Evolutionary conservation across 768 basidiomycete species (phyloP), one percentile per base, ranked within the genome.

Genomic region (Agrocybe pediades): DNA sequence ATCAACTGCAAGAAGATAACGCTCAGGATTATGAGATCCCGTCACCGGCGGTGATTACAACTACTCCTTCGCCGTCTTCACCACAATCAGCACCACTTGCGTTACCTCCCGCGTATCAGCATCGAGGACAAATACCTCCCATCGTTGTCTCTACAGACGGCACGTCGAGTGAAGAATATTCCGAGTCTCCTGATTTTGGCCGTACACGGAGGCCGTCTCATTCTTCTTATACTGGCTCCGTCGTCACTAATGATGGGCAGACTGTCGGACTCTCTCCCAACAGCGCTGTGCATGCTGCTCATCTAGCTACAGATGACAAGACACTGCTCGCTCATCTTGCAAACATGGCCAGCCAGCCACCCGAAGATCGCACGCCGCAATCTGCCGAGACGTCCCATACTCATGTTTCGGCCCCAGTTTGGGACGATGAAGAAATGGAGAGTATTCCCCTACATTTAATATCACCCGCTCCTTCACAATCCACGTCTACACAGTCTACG

Each of bases 221-320:
- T 46, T 51, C 63, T 13, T 58, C 66, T 29, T 46, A 45, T 46
- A 41, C 60, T 9, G 43, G 56, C 24, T 53, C 55, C 30, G 54
- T 51, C 29, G 46, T 59, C 21, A 43, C 52, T 3, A 44, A 60
- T 41, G 26, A 55, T 44, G 49, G 54, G 20, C 42, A 49, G 6
- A 33, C 47, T 23, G 44, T 49, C 6, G 60, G 57, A 57, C 3
- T 61, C 62, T 25, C 62, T 64, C 17, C 36, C 13, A 27, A 59
- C 15, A 62, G 68, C 15, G 61, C 68, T 13, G 30, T 65, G 20
- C 69, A 69, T 45, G 69, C 69, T 16, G 85, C 81, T n/a, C 85
- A 87, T 62, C 71, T 87, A 43, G 85, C 86, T 16, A 85, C 78
- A 1, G 86, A 87, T 63, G 86, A 87, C 66, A 87, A 87, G 63